phyloP scores from a whole-genome alignment of 2,329 filamentous ascomycete species.

The Stachybotrys echinatus region DNA sequence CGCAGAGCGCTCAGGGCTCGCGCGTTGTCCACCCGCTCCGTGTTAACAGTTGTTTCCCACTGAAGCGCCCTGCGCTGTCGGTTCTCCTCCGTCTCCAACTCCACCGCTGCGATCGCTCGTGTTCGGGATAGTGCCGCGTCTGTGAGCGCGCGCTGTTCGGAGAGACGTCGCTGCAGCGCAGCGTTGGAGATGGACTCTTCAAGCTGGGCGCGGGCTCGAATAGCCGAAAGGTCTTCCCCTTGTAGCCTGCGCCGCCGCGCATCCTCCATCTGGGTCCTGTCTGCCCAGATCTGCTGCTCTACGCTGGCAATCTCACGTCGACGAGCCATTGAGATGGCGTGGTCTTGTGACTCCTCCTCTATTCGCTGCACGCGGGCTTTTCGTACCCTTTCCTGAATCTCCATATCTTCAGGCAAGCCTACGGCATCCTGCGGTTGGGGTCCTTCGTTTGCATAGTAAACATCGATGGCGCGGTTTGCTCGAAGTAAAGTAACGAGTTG shows the following conservation, averaged over 20 bases:
- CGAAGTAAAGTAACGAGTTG: constrained; percentile 43
- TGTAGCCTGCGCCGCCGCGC: constrained; percentile 40
- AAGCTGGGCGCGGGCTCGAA: constrained; percentile 38
- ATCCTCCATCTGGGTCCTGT: constrained; percentile 47
- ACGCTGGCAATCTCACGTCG: constrained; percentile 46
- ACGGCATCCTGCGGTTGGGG: constrained; percentile 48
- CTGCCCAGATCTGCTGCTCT: constrained; percentile 43
- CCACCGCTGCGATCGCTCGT: constrained; percentile 39
- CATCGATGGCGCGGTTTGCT: constrained; percentile 46
- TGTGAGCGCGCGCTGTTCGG: constrained; percentile 42
- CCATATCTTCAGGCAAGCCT: constrained; percentile 46
- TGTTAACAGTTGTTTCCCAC: constrained; percentile 42
- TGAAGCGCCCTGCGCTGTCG: constrained; percentile 39
- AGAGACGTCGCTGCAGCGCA: constrained; percentile 27
- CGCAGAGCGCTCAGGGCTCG: constrained; percentile 43
- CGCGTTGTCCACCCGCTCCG: constrained; percentile 42
- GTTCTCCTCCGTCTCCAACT: constrained; percentile 38
- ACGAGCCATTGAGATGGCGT: constrained; percentile 40
- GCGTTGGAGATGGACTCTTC: constrained; percentile 35
- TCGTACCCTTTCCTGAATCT: constrained; percentile 44
- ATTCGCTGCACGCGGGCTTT: constrained; percentile 40
- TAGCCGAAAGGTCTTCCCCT: constrained; percentile 35
- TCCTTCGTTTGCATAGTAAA: constrained; percentile 49
- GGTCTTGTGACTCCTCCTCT: constrained; percentile 42
- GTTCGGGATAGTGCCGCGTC: constrained; percentile 38